Percentiles rank a stretch among this genome's conserved stretches.
Conservation (phyloP, 2,329 filamentous ascomycete species). For the Pestalotiopsis sp. region DNA sequence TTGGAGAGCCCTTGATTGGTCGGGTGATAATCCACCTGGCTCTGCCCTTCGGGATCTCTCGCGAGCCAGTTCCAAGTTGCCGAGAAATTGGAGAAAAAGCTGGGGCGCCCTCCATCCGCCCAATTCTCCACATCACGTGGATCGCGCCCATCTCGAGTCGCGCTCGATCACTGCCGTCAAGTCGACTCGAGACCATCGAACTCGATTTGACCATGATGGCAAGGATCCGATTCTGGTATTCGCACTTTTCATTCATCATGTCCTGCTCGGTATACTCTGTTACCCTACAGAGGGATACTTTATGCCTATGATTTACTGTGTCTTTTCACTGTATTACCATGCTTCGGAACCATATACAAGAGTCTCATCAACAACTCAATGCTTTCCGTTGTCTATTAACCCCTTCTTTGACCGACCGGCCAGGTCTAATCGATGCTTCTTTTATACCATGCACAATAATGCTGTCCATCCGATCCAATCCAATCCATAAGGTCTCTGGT, state of each 20-base stretch:
- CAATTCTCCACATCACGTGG: slow-evolving; percentile 7
- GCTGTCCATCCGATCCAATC: slow-evolving; percentile 4
- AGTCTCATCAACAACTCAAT: not conserved
- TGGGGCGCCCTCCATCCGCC: not conserved
- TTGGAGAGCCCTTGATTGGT: not conserved
- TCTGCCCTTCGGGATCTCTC: slow-evolving; percentile 7
- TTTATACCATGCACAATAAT: slow-evolving; percentile 16
- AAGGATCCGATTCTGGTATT: too few species aligned
- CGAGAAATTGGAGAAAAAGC: slow-evolving; percentile 11
- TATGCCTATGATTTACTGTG: too few species aligned
- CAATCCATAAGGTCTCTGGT: not conserved
- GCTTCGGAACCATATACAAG: too few species aligned
- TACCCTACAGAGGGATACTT: too few species aligned
- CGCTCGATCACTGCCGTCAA: not conserved
- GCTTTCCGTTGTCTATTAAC: not conserved
- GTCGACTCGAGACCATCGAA: not conserved
- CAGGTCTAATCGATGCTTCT: not conserved
- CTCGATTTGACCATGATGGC: not conserved
- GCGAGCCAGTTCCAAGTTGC: slow-evolving; percentile 4
- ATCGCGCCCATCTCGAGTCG: not conserved
- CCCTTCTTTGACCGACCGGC: not conserved
- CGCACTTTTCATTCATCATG: too few species aligned
- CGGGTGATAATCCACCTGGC: not conserved
- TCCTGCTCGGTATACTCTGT: too few species aligned
- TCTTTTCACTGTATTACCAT: too few species aligned